These are phyloP conservation scores for Nelumbo lutea DNA, from an alignment of 164 flowering plant genomes.

Conservation along the genomic window DNA sequence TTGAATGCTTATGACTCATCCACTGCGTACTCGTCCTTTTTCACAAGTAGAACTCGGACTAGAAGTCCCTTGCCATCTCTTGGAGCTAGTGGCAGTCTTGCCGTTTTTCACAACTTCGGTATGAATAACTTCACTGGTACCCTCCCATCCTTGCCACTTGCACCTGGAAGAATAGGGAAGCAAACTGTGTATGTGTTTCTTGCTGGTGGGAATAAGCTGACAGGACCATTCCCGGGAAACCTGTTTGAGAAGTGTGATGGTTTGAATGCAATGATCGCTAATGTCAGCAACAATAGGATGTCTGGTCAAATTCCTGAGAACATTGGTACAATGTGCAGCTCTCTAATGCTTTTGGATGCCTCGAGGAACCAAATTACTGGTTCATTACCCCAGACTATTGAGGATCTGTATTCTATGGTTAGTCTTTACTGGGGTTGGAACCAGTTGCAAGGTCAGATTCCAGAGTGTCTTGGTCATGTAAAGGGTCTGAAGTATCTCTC, in stretches of 20 bases:
- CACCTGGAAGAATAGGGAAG: conserved; percentile 39
- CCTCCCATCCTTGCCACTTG: conserved; percentile 49
- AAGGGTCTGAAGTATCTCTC: conserved; percentile 50
- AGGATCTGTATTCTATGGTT: conserved; percentile 43
- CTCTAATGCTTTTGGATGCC: conserved; percentile 55
- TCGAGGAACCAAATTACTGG: conserved; percentile 68
- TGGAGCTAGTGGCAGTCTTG: conserved; percentile 25
- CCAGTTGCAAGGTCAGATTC: conserved; percentile 51
- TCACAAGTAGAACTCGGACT: conserved; percentile 28
- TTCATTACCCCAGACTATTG: conserved; percentile 43
- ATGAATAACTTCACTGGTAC: conserved; percentile 60
- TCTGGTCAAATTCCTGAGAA: conserved; percentile 52
- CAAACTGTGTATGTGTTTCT: conserved; percentile 56
- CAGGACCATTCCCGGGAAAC: conserved; percentile 47
- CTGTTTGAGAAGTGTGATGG: conserved; percentile 55
- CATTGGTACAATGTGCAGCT: conserved; percentile 41
- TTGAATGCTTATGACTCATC: conserved; percentile 15
- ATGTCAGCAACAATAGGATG: conserved; percentile 52
- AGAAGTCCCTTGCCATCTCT: conserved; percentile 23
- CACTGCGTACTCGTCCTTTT: conserved; percentile 41
- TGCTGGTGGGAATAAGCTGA: conserved; percentile 54
- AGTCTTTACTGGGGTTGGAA: conserved; percentile 69
- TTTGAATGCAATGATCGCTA: conserved; percentile 38
- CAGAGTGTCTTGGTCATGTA: conserved; percentile 38
- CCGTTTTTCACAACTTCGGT: conserved; percentile 60